Conservation (phyloP, 2,329 filamentous ascomycete genomes). For the Lasiodiplodia gonubiensis region DNA sequence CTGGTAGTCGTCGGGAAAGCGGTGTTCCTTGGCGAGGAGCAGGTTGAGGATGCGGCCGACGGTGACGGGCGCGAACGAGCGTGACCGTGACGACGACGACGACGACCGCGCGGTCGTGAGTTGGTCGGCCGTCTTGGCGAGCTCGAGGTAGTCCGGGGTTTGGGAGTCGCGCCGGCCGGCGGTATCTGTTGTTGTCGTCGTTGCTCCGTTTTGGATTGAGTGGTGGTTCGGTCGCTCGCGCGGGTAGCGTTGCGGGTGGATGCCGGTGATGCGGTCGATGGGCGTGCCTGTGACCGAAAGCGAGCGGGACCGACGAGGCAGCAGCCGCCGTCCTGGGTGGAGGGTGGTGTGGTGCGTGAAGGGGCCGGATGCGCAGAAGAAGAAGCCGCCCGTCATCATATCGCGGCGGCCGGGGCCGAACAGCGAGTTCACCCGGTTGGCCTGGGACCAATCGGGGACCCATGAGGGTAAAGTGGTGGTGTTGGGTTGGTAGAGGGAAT, state of each 20-base stretch:
- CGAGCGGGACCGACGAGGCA: neutral
- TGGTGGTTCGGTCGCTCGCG: neutral
- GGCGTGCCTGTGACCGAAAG: neutral
- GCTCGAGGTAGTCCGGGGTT: neutral
- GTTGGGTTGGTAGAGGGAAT: neutral
- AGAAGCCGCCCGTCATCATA: no score
- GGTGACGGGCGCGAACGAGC: neutral
- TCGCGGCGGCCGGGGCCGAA: neutral
- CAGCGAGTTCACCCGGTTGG: neutral
- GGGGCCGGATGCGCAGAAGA: neutral
- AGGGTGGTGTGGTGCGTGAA: neutral
- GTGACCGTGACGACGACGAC: no score
- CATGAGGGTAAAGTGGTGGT: neutral
- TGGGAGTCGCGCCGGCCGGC: no score
- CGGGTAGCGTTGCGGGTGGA: neutral
- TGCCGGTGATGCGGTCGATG: neutral
- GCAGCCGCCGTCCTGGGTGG: no score
- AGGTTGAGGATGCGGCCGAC: neutral
- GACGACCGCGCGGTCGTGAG: neutral
- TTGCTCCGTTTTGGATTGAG: no score
- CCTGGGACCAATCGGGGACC: constrained; percentile 14
- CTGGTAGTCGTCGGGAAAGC: neutral
- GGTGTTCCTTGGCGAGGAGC: neutral
- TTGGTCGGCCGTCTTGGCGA: neutral
- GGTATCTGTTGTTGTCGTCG: no score